Conservation (phyloP, 805 yeast species). For the Metschnikowia chrysomelidarum region DNA sequence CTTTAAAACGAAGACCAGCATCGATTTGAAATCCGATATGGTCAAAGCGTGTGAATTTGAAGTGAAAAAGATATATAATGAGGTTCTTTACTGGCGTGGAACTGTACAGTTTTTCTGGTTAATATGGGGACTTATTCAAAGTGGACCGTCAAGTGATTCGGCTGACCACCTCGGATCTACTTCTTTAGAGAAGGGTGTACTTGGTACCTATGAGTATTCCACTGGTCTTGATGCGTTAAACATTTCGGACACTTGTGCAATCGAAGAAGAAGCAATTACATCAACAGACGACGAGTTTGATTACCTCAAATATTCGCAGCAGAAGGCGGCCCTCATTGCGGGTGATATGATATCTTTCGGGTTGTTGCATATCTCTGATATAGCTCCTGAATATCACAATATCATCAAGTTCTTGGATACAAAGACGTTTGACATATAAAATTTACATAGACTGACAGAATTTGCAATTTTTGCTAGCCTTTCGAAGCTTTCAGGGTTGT, state of each 20-base stretch:
- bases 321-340: conserved; percentile 70
- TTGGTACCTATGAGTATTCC: conserved; percentile 39
- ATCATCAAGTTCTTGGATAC: conserved; percentile 42
- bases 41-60: conserved; percentile 31
- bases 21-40: conserved; percentile 20
- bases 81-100: conserved; percentile 76
- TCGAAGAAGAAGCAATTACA: conserved; percentile 33
- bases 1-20: conserved; percentile 20
- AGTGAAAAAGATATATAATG: conserved; percentile 56
- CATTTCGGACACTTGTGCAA: conserved; percentile 18
- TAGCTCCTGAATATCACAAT: conserved; percentile 24
- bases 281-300: conserved; percentile 66
- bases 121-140: conserved; percentile 88
- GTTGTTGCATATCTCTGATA: conserved; percentile 35
- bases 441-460: too few species aligned
- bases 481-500: too few species aligned
- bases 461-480: too few species aligned
- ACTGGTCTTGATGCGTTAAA: conserved; percentile 49
- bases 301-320: conserved; percentile 69
- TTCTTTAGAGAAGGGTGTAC: conserved; percentile 36
- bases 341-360: conserved; percentile 71
- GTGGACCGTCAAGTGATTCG: conserved; percentile 41
- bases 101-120: conserved; percentile 80
- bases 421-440: conserved; percentile 15
- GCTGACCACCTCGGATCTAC: conserved; percentile 18